These are phyloP conservation scores for Malassezia vespertilionis DNA, from an alignment of 1,284 basidiomycete genomes.

Conservation along the genomic window DNA sequence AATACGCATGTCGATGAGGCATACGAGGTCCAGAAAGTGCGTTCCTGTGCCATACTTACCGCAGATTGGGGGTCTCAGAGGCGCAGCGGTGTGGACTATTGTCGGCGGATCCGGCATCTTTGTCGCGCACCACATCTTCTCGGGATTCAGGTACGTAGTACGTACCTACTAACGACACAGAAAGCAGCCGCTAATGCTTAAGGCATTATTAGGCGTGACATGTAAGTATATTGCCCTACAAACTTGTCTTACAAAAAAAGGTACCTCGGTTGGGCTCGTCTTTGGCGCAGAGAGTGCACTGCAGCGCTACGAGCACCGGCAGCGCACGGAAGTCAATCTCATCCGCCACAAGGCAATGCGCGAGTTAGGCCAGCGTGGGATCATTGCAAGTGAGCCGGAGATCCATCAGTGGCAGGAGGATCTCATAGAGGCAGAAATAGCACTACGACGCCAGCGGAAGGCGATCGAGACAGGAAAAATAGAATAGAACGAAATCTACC, in stretches of 20 bases:
- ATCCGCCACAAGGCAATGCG: conserved; percentile 13
- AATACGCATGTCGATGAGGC: not conserved
- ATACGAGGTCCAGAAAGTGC: conserved; percentile 9
- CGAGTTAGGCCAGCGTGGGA: conserved; percentile 12
- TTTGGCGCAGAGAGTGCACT: conserved; percentile 13
- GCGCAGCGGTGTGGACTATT: conserved; percentile 9
- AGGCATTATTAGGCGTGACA: conserved; percentile 9
- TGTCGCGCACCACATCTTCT: conserved; percentile 9
- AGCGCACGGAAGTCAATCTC: conserved; percentile 12
- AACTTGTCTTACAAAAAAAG: no score
- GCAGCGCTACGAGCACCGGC: conserved; percentile 8
- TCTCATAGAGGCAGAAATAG: conserved; percentile 7
- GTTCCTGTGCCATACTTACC: not conserved
- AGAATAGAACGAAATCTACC: conserved; percentile 12
- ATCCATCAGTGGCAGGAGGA: conserved; percentile 16
- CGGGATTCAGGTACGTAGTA: conserved; percentile 12
- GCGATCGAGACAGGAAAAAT: no score
- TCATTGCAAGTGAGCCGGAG: conserved; percentile 14
- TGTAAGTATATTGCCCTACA: conserved; percentile 2
- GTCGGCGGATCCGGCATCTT: conserved; percentile 7
- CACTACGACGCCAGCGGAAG: no score
- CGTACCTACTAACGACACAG: not conserved
- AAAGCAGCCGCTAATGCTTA: conserved; percentile 12
- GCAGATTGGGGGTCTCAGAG: conserved; percentile 5
- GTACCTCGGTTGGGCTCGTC: conserved; percentile 3